These are phyloP conservation scores for Ceratobasidium sp. DNA, from an alignment of 1,284 basidiomycete species.

Conservation along the genomic window DNA sequence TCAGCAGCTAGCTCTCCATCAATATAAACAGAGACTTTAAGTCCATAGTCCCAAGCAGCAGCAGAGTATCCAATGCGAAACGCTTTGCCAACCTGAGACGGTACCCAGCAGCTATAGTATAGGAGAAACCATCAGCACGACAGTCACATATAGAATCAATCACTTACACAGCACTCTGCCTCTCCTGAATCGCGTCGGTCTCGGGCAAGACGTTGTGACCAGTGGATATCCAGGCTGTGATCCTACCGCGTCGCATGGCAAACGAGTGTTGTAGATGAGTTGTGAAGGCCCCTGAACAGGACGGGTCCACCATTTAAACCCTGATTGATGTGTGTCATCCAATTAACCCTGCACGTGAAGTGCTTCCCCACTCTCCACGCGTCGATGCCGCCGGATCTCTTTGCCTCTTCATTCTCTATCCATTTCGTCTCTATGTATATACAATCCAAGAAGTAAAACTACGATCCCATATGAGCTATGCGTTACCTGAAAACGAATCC, in stretches of 20 bases:
- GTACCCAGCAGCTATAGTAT: constrained; percentile 12
- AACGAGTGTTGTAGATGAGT: background rate
- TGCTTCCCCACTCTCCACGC: background rate
- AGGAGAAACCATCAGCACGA: background rate
- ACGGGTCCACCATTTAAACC: background rate
- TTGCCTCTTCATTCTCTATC: too few species aligned
- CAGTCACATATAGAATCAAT: background rate
- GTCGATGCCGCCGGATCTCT: constrained; percentile 4
- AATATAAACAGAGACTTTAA: constrained; percentile 31
- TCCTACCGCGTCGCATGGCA: constrained; percentile 25
- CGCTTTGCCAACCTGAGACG: constrained; percentile 11
- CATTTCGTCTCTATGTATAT: constrained; percentile 56
- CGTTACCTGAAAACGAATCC: too few species aligned
- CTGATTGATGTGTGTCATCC: background rate
- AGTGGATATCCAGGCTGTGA: constrained; percentile 27
- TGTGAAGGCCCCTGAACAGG: constrained; percentile 7
- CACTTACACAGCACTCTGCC: constrained; percentile 4
- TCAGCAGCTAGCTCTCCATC: constrained; percentile 34
- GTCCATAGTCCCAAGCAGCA: background rate
- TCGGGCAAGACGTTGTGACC: constrained; percentile 25
- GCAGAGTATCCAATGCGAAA: constrained; percentile 35
- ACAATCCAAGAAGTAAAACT: constrained; percentile 81
- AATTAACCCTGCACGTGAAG: background rate
- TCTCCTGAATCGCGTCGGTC: constrained; percentile 4
- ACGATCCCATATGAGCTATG: too few species aligned